These are phyloP conservation scores for Schizochytrium sp. DNA, from an alignment of 108 stramenopile species.

Conservation along the genomic window DNA sequence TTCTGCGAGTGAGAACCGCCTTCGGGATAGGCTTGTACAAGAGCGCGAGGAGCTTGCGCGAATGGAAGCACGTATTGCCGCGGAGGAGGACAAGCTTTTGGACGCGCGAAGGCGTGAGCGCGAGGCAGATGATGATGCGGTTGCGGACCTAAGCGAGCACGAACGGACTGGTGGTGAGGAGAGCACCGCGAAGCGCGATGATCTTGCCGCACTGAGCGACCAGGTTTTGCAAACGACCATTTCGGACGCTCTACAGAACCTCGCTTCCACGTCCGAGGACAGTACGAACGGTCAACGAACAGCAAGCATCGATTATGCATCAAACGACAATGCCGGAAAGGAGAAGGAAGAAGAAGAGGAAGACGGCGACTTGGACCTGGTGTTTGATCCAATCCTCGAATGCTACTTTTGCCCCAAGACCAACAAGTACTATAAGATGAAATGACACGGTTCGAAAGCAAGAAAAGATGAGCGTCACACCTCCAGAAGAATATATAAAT, in stretches of 20 bases:
- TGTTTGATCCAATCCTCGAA: background rate
- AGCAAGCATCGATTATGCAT: background rate
- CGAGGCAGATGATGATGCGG: too few relatives aligned
- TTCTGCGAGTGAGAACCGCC: background rate
- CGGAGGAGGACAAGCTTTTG: background rate
- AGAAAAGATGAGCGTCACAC: too few relatives aligned
- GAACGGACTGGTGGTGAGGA: background rate
- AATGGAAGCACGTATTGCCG: background rate
- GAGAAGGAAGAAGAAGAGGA: background rate
- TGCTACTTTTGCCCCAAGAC: slow-evolving; percentile 17
- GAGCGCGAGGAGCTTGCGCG: background rate
- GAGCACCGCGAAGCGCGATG: background rate
- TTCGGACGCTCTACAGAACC: background rate
- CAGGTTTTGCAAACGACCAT: background rate
- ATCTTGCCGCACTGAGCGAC: background rate
- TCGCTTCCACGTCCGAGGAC: background rate
- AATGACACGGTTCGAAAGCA: background rate
- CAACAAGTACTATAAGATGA: slow-evolving; percentile 9
- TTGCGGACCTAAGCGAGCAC: too few relatives aligned
- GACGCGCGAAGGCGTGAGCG: background rate
- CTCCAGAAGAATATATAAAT: too few relatives aligned
- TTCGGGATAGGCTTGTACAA: background rate
- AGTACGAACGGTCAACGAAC: background rate
- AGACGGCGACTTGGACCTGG: background rate
- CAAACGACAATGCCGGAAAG: background rate